Evolutionary conservation across 371 early-diverging fungal species (phyloP), one percentile per base, ranked within the genome.

Genomic region (Globomyces sp.): DNA sequence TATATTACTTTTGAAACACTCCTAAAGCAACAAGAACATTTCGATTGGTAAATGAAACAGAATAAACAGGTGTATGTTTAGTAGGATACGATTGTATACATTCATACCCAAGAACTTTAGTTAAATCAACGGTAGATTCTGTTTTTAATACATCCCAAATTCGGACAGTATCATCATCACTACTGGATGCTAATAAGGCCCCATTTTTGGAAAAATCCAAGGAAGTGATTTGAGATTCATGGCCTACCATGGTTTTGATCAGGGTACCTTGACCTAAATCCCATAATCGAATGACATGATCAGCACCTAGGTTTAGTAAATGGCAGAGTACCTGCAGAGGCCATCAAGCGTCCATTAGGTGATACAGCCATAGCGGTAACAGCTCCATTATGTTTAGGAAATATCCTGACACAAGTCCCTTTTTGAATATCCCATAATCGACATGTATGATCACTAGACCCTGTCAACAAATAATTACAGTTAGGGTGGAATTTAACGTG

Each of bases 401-500:
- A 94, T 8, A 98, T 86, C 51, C 99, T 86, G 36, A 98, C 96
- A 66, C 96, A 91, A 5, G 85, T 80, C 44, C 99, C 99, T 59
- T 86, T 80, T 71, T 95, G 92, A 48, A 99, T 86, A 77, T 97
- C 97, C 95, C 99, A 99, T 73, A 99, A 79, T 44, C 99, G 86
- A n/a, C 89, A 88, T 24, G 98, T 94, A 61, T 87, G 85, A 81
- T 99, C 99, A 68, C 89, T 87, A 0, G 94, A 94, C 2, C 98
- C 99, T 6, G 98, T 96, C 39, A 94, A 89, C 11, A 99, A 62
- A 74, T 99, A 99, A 68, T 94, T 95, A 46, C 90, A 87, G 75
- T 99, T 99, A 3, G 99, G 99, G 78, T 99, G 99, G 77, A 99
- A 99, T 71, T 88, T 89, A 39, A 99, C 98, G 43, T 65, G 53